Percentiles rank a stretch among this genome's conserved stretches.
Evolutionary conservation across 371 early-diverging fungal species (phyloP).

Genomic region (Rhizomucor pusillus): DNA sequence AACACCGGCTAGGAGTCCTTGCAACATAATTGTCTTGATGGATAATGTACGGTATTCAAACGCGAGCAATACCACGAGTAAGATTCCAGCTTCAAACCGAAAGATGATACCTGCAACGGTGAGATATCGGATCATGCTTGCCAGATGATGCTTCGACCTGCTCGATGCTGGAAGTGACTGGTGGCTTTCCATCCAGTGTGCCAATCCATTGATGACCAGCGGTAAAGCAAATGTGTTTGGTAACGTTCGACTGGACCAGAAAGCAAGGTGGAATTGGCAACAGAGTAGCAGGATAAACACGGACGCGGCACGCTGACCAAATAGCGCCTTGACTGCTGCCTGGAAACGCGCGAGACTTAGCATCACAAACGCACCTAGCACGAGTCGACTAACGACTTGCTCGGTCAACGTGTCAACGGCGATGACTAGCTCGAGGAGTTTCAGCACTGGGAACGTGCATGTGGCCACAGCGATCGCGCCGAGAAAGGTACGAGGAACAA

Average conservation of each 20-base stretch:
- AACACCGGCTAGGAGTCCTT: slow-evolving; percentile 33
- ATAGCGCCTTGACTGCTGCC: slow-evolving; percentile 40
- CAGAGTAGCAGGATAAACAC: slow-evolving; percentile 61
- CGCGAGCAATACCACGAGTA: slow-evolving; percentile 39
- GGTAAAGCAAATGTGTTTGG: slow-evolving; percentile 86
- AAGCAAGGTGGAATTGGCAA: slow-evolving; percentile 85
- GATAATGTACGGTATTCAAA: slow-evolving; percentile 30
- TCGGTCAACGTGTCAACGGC: slow-evolving; percentile 4
- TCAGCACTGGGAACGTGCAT: neutral
- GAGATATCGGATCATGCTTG: slow-evolving; percentile 55
- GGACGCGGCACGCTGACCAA: slow-evolving; percentile 55
- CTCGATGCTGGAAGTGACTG: slow-evolving; percentile 3
- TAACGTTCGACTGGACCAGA: slow-evolving; percentile 85
- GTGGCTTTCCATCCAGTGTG: slow-evolving; percentile 36
- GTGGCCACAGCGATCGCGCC: slow-evolving; percentile 64
- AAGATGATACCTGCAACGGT: slow-evolving; percentile 70
- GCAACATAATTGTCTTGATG: slow-evolving; percentile 25
- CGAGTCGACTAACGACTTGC: slow-evolving; percentile 46
- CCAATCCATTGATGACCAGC: slow-evolving; percentile 47
- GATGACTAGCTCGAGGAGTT: neutral
- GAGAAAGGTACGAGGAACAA: slow-evolving; percentile 90
- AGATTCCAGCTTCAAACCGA: slow-evolving; percentile 76
- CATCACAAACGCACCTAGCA: slow-evolving; percentile 53
- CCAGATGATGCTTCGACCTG: slow-evolving; percentile 24
- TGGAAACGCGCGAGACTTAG: slow-evolving; percentile 41